phyloP scores from a whole-genome alignment of 768 basidiomycete species.

The Pisolithus albus region DNA sequence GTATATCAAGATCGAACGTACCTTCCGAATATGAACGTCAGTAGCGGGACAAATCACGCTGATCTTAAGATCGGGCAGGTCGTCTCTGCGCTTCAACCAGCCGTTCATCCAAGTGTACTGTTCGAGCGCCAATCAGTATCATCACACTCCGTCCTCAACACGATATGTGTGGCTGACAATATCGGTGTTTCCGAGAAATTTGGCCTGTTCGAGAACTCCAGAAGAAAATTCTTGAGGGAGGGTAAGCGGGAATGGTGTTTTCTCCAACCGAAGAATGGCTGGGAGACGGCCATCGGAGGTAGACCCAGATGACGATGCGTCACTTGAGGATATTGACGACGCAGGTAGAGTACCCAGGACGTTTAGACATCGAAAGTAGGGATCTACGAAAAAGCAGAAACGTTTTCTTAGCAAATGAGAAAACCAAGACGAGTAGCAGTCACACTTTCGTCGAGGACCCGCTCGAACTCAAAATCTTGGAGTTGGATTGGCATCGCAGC shows the following conservation, averaged over 20 bases:
- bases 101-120: slow-evolving; percentile 82
- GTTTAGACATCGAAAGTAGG: slow-evolving; percentile 51
- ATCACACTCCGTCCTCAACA: background rate
- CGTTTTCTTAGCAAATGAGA: background rate
- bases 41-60: slow-evolving; percentile 86
- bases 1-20: slow-evolving; percentile 15
- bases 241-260: slow-evolving; percentile 53
- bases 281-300: slow-evolving; percentile 25
- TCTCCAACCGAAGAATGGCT: slow-evolving; percentile 75
- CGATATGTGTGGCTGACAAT: slow-evolving; percentile 40
- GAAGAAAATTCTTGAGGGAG: slow-evolving; percentile 32
- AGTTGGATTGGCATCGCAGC: slow-evolving; percentile 20
- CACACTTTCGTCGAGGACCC: slow-evolving; percentile 46
- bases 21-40: slow-evolving; percentile 83
- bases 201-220: slow-evolving; percentile 34
- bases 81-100: slow-evolving; percentile 44
- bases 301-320: slow-evolving; percentile 10
- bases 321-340: slow-evolving; percentile 3
- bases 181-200: slow-evolving; percentile 55
- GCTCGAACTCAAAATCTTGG: slow-evolving; percentile 47
- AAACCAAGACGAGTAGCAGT: background rate
- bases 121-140: slow-evolving; percentile 8
- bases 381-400: slow-evolving; percentile 34
- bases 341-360: slow-evolving; percentile 60
- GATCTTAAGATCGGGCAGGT: slow-evolving; percentile 67